Evolutionary conservation across 345 rosid genomes (phyloP).

Genomic region (Eucalyptus erythrocorys): DNA sequence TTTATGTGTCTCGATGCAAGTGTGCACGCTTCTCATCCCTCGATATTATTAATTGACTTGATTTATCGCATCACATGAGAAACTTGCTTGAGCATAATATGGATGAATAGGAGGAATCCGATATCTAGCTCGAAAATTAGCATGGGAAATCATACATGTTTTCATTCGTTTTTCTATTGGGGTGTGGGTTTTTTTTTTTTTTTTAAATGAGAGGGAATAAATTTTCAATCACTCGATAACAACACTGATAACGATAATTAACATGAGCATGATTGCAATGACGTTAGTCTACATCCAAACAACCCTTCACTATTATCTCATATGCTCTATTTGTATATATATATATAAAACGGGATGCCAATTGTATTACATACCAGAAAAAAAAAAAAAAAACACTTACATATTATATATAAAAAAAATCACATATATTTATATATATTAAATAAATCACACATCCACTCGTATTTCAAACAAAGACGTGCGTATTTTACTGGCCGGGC

Average conservation of each 20-base stretch:
- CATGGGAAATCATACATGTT: fast-evolving
- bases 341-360: background rate
- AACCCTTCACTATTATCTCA: background rate
- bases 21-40: background rate
- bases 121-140: background rate
- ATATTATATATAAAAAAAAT: no score
- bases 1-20: background rate
- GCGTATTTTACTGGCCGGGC: background rate
- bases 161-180: background rate
- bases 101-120: fast-evolving
- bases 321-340: fast-evolving
- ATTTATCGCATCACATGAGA: fast-evolving
- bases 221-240: background rate
- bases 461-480: background rate
- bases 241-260: background rate
- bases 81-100: fast-evolving
- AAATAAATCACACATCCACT: background rate
- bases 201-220: background rate
- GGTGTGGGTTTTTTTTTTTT: no score
- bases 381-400: no score
- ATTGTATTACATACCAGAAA: no score
- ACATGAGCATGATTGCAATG: fast-evolving
- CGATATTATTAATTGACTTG: background rate
- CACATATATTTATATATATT: no score
- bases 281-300: fast-evolving